Base-by-base conservation (phyloP, 2,329 filamentous ascomycete genomes). In the Verticillium isaacii region DNA sequence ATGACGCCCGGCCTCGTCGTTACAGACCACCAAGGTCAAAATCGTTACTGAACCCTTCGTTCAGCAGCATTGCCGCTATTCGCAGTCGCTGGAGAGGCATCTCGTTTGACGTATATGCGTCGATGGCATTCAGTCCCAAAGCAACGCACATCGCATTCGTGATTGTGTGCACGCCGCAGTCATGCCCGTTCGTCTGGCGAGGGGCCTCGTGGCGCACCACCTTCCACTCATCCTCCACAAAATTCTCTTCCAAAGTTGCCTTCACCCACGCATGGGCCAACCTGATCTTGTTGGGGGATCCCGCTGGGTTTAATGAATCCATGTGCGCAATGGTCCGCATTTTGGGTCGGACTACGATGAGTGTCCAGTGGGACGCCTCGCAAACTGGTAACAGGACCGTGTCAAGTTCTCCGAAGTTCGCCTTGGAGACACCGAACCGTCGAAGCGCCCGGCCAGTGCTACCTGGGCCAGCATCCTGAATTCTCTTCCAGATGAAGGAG, bases 161-260 rank as follows among this genome's bases (percentile, higher is more conserved):
- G 66, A 91, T 86, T 15, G 88, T 85, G 71, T 92, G 91, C 3
- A 92, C 85, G n/a, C 91, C 91, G 67, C 91, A 93, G 71, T 93
- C 91, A 69, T 83, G 86, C 1, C 82, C 82, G 69, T 93, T 93
- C 32, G 75, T 79, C 72, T 93, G 90, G 2, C 65, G 68, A 0
- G 85, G 81, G 39, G 83, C 84, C 17, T 74, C 72, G 55, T 82
- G 78, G n/a, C 74, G 71, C 8, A 83, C 75, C 1, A 79, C 75
- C 29, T 72, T 77, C 90, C 90, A 93, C 50, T 90, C 87, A 1
- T 75, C 74, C 15, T 77, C 76, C 2, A 80, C 70, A 68, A 83
- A 92, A 6, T 75, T 73, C 3, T 82, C 75, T n/a, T 78, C 79
- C 6, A 92, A 76, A 59, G 89, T 80, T 39, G 80, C 76, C 64